These are phyloP conservation scores for Beauveria sp. DNA, from an alignment of 2,329 filamentous ascomycete genomes.

Conservation along the genomic window DNA sequence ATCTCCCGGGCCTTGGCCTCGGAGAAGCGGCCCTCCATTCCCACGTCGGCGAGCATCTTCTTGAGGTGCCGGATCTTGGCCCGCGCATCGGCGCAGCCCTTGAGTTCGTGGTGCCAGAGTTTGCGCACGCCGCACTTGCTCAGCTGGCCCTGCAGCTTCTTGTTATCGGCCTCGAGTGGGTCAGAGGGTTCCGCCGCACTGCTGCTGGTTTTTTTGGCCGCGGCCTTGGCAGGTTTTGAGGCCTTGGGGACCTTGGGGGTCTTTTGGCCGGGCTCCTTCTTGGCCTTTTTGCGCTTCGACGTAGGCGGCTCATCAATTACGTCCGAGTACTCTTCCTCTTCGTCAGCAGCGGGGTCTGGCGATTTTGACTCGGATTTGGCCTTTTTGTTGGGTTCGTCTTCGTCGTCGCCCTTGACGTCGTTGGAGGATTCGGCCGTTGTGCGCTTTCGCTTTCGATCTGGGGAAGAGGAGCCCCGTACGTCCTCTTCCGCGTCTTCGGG, in stretches of 20 bases:
- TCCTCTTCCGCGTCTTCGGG: conserved; percentile 11
- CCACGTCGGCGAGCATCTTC: conserved; percentile 67
- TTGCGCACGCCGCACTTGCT: conserved; percentile 88
- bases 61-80: conserved; percentile 80
- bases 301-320: conserved; percentile 67
- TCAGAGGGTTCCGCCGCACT: conserved; percentile 34
- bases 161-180: conserved; percentile 72
- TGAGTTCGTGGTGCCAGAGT: conserved; percentile 81
- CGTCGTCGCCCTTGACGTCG: conserved; percentile 13
- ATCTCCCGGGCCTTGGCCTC: conserved; percentile 78
- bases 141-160: conserved; percentile 78
- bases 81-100: conserved; percentile 61
- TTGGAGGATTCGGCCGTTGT: conserved; percentile 12
- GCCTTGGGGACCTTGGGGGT: conserved; percentile 12
- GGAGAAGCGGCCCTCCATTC: conserved; percentile 86
- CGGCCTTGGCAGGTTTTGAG: conserved; percentile 27
- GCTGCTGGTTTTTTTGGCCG: conserved; percentile 30
- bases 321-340: conserved; percentile 33
- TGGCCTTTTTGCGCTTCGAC: conserved; percentile 49
- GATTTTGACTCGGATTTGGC: background rate
- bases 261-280: conserved; percentile 21
- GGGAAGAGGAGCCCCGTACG: conserved; percentile 7
- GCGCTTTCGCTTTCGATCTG: conserved; percentile 12
- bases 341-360: conserved; percentile 17
- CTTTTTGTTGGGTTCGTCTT: conserved; percentile 10